Conservation (phyloP, 176 grass and related monocot species). For the Alloteropsis semialata region DNA sequence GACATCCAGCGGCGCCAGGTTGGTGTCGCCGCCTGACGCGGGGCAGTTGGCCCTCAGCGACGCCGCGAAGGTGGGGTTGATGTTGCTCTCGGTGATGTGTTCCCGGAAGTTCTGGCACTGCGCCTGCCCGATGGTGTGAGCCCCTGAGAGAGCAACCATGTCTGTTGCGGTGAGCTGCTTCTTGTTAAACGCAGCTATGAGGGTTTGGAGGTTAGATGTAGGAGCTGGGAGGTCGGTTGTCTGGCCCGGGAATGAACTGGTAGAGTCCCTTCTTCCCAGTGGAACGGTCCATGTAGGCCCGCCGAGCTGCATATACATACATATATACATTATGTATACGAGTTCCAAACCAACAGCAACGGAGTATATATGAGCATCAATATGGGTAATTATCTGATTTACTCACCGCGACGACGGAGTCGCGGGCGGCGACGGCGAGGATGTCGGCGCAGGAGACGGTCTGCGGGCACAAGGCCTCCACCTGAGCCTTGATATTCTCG, state of each 20-base stretch:
- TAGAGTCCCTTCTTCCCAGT: conserved; percentile 54
- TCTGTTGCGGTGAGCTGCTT: conserved; percentile 35
- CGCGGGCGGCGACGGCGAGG: conserved; percentile 59
- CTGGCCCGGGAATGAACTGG: not conserved
- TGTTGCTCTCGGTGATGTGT: conserved; percentile 57
- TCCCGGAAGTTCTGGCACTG: conserved; percentile 25
- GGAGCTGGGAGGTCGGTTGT: conserved; percentile 29
- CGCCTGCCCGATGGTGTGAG: conserved; percentile 66
- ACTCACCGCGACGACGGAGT: conserved; percentile 63
- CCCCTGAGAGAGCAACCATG: conserved; percentile 72
- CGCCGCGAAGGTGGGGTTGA: conserved; percentile 45
- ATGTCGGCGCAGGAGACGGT: conserved; percentile 89
- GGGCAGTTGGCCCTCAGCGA: conserved; percentile 47
- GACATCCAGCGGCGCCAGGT: conserved; percentile 55
- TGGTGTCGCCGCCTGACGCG: not conserved
- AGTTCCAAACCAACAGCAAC: not conserved
- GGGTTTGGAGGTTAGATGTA: not conserved
- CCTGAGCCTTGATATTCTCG: conserved; percentile 58
- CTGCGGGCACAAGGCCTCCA: conserved; percentile 50
- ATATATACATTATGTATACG: no score
- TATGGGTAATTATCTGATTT: no score
- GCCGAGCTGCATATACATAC: conserved; percentile 22
- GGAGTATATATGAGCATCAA: no score
- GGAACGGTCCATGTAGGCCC: conserved; percentile 55
- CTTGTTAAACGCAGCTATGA: not conserved